Evolutionary conservation across 768 basidiomycete genomes (phyloP).

Genomic region (Naganishia vaughanmartiniae): DNA sequence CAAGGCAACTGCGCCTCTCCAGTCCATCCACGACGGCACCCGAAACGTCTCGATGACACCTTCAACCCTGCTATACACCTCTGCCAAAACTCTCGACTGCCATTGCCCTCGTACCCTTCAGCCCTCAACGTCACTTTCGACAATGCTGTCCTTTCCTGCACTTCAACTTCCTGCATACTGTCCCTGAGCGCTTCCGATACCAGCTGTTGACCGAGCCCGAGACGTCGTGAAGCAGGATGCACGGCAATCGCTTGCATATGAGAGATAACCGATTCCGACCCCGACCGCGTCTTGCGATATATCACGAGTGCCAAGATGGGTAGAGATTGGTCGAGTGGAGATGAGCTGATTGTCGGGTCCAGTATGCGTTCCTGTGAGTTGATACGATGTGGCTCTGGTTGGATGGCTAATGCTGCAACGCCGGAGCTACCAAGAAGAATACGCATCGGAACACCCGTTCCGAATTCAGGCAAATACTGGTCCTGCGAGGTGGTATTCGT

Average conservation of each 20-base stretch:
- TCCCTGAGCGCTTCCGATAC: constrained; percentile 12
- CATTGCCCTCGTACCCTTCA: constrained; percentile 19
- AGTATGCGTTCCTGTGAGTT: neutral
- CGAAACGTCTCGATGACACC: constrained; percentile 14
- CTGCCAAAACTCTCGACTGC: constrained; percentile 19
- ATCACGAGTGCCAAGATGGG: constrained; percentile 11
- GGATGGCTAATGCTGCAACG: constrained; percentile 15
- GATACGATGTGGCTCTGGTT: neutral
- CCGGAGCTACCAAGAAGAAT: constrained; percentile 20
- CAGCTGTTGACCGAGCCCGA: constrained; percentile 2
- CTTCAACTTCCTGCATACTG: neutral
- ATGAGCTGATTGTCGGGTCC: neutral
- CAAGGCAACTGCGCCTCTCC: constrained; percentile 15
- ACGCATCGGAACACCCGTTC: constrained; percentile 15
- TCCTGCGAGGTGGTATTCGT: neutral
- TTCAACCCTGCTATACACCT: constrained; percentile 7
- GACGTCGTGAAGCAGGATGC: constrained; percentile 10
- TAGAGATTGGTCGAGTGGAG: neutral
- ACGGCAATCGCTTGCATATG: constrained; percentile 20
- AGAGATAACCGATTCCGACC: neutral
- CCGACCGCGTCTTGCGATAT: constrained; percentile 15
- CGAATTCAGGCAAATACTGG: constrained; percentile 25
- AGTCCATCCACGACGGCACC: constrained; percentile 9
- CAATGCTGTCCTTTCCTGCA: neutral
- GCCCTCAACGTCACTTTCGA: constrained; percentile 1